Base-by-base conservation (phyloP, 352 stramenopile genomes). In the Phytophthora pistaciae region DNA sequence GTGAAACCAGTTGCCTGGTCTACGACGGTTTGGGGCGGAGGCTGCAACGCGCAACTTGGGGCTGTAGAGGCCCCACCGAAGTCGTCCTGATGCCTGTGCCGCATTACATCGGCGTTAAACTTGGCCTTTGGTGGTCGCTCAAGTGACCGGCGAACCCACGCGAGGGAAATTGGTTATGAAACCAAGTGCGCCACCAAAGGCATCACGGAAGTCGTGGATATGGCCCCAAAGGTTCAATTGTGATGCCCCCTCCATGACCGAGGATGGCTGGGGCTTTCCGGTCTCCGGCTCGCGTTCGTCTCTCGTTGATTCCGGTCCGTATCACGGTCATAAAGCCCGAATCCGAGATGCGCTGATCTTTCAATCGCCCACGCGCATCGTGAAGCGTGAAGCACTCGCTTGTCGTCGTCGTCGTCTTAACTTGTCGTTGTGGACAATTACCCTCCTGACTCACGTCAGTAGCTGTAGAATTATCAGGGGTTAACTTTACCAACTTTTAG, bases 221-320 rank as follows among this genome's bases (percentile, higher is more conserved):
- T 49, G 27, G 40, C 29, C 5, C 9, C 42, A 56, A 13, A 56
- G 44, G 46, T 31, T 65, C 23, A 60, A 42, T 16, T 16, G 36
- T 11, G 11, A 33, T 9, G 38, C 6, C 36, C 42, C 18, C 54
- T 68, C 52, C 50, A 68, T 57, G 59, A 36, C 13, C 58, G 57
- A 58, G 3, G 10, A 27, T 50, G 57, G 53, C 57, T 53, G 40
- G 58, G 29, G 52, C 58, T 63, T 56, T 72, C 58, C 60, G 56
- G 38, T 21, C 55, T 72, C 66, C 50, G 66, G 66, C 65, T 72
- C 65, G 50, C 40, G 44, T 68, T 68, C 65, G 65, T 62, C 57
- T 72, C 60, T 67, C 65, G 58, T 68, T 2, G 36, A 63, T 72
- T 53, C 25, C 59, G 52, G 58, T 68, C 65, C 29, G 61, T 29